Evolutionary conservation across 352 stramenopile genomes (phyloP).

Genomic region (Globisporangium acanthophoron): DNA sequence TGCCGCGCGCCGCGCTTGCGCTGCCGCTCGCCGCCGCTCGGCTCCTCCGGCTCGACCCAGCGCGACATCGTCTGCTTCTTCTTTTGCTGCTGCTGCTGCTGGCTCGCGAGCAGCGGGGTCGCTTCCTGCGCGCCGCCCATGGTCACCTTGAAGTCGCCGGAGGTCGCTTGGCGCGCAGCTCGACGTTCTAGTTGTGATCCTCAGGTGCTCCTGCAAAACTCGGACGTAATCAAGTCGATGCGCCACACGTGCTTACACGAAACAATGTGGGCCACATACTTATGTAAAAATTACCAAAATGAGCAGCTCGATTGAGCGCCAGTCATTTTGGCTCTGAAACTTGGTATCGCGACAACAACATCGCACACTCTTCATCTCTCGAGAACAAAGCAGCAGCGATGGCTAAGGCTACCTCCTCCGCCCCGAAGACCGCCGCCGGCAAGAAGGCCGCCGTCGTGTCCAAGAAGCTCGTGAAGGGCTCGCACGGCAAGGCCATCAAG

Average conservation of each 20-base stretch:
- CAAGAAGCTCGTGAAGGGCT: constrained; percentile 95
- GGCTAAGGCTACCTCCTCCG: constrained; percentile 48
- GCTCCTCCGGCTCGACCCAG: constrained; percentile 13
- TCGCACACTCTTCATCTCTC: neutral
- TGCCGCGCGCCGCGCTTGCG: constrained; percentile 1
- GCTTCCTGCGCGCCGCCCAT: constrained; percentile 8
- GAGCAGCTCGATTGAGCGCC: neutral
- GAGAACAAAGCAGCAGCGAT: constrained; percentile 51
- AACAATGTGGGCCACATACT: neutral
- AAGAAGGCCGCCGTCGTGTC: constrained; percentile 91
- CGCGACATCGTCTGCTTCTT: constrained; percentile 18
- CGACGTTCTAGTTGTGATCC: no score
- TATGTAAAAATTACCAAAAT: neutral
- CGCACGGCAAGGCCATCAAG: constrained; percentile 96
- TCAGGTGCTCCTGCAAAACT: neutral
- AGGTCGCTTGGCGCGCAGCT: no score
- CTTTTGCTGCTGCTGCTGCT: neutral
- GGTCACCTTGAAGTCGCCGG: neutral
- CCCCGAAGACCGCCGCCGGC: constrained; percentile 78
- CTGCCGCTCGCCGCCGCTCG: constrained; percentile 9
- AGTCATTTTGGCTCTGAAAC: neutral
- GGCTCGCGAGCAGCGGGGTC: constrained; percentile 10
- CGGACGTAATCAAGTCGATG: neutral
- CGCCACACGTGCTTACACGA: neutral
- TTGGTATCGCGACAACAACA: neutral